Base-by-base conservation (phyloP, 495 filamentous ascomycete species). In the Penicillium simplicissimum region DNA sequence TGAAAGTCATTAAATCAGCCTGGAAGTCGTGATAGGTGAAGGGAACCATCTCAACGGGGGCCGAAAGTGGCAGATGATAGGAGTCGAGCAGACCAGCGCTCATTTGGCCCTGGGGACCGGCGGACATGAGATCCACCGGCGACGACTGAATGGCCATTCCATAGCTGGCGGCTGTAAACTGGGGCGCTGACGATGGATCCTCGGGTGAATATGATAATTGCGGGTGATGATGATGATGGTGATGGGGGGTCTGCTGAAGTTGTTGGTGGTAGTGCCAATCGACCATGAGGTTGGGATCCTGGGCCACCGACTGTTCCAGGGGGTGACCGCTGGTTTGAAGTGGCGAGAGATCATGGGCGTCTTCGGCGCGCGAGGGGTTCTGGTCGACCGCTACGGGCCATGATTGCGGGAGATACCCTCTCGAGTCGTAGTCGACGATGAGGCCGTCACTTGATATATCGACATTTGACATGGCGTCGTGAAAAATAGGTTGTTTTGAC, bases 11-110 rank as follows among this genome's bases (percentile, higher is more conserved):
- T 57, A 81, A 59, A 60, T 85, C 83, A 33, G 82, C 71, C 58
- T 87, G 85, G 63, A 92, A 87, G 68, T 92, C 89, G 63, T 90
- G 89, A 81, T 90, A 92, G 37, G 90, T 84, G 60, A 87, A 86
- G 14, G 87, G 83, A 70, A 92, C 85, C 60, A 85, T 79, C 43
- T 90, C 88, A 55, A 87, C 81, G 13, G 82, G 77, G 43, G 84
- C 85, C 9, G 89, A 83, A 55, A 91, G 80, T 25, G 88, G 82
- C 57, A 93, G 78, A 45, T 60, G 58, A 69, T 86, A 93, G 4
- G 84, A 76, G 40, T 90, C 89, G 71, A 93, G 77, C 57, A 92
- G 72, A 61, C 82, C 81, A 36, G 86, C 75, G 60, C 85, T 87
- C 62, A 91, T 81, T 33, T 85, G 76, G 33, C 80, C 83, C 65